These are phyloP conservation scores for Terana coerulea DNA, from an alignment of 768 basidiomycete species.

Conservation along the genomic window DNA sequence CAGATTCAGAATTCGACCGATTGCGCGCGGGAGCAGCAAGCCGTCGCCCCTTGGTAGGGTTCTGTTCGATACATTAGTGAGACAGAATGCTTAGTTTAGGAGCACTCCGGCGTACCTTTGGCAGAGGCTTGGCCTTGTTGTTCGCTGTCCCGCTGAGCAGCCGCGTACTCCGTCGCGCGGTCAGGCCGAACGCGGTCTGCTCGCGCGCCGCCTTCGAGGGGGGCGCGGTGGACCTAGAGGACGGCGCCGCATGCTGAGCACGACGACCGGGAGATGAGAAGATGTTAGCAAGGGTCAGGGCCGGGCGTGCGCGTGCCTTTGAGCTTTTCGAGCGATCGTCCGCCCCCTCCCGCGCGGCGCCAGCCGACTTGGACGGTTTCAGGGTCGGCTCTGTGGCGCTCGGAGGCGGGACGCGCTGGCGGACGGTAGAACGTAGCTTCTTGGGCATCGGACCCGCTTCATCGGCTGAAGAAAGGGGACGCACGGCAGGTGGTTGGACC, in stretches of 20 bases:
- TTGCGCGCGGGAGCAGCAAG: conserved; percentile 49
- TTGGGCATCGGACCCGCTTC: conserved; percentile 78
- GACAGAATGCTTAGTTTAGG: not conserved
- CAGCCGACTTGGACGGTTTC: conserved; percentile 56
- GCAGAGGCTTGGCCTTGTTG: conserved; percentile 42
- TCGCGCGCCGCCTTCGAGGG: conserved; percentile 47
- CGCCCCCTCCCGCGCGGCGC: conserved; percentile 27
- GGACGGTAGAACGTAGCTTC: conserved; percentile 64
- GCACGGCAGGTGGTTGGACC: conserved; percentile 47
- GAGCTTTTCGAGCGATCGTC: conserved; percentile 68
- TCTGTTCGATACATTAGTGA: conserved; percentile 17
- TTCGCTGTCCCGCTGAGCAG: conserved; percentile 51
- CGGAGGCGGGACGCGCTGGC: conserved; percentile 43
- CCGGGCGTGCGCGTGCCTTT: conserved; percentile 89
- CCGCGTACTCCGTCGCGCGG: conserved; percentile 74
- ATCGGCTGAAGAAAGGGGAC: conserved; percentile 79
- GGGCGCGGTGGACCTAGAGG: conserved; percentile 52
- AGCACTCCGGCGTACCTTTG: conserved; percentile 46
- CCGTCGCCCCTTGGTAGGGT: conserved; percentile 50
- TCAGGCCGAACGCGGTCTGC: conserved; percentile 39
- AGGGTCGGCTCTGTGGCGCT: conserved; percentile 19
- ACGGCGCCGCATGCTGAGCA: conserved; percentile 64
- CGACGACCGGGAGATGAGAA: conserved; percentile 83
- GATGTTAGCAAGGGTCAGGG: conserved; percentile 82
- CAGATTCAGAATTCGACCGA: conserved; percentile 67